Conservation (phyloP, 768 basidiomycete genomes). For the Lactarius trivialis region DNA sequence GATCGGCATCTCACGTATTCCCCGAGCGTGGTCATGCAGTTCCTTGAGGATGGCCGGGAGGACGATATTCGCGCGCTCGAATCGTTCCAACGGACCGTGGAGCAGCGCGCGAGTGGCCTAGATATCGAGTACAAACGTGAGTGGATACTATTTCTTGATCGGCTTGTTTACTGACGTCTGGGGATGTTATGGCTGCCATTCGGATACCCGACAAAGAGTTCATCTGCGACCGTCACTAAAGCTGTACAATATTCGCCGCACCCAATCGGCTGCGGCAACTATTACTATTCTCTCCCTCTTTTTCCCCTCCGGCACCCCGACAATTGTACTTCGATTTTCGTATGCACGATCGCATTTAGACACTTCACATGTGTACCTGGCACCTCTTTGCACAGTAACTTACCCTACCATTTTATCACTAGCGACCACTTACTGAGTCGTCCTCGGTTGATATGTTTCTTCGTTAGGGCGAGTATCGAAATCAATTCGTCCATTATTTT, state of each 20-base stretch:
- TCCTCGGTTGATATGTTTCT: no score
- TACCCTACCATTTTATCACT: no score
- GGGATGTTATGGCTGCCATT: constrained; percentile 4
- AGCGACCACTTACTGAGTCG: no score
- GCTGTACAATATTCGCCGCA: no score
- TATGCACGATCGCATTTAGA: no score
- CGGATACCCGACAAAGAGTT: constrained; percentile 10
- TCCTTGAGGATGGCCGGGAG: constrained; percentile 9
- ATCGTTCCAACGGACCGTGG: not conserved
- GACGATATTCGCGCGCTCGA: constrained; percentile 1
- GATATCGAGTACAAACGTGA: constrained; percentile 8
- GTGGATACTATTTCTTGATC: not conserved
- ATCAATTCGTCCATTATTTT: no score
- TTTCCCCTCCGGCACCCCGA: no score
- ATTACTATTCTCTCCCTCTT: not conserved
- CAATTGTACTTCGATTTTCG: no score
- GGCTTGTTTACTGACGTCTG: not conserved
- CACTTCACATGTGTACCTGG: no score
- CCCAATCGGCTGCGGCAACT: not conserved
- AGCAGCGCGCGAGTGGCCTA: not conserved
- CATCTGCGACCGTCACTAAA: constrained; percentile 15
- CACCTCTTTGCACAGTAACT: no score
- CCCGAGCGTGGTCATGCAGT: constrained; percentile 3
- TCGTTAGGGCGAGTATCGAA: no score
- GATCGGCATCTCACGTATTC: constrained; percentile 12